Percentiles rank a stretch among this genome's conserved stretches.
Conservation (phyloP, 2,329 filamentous ascomycete species). For the Phaeophleospora eucalypticola region DNA sequence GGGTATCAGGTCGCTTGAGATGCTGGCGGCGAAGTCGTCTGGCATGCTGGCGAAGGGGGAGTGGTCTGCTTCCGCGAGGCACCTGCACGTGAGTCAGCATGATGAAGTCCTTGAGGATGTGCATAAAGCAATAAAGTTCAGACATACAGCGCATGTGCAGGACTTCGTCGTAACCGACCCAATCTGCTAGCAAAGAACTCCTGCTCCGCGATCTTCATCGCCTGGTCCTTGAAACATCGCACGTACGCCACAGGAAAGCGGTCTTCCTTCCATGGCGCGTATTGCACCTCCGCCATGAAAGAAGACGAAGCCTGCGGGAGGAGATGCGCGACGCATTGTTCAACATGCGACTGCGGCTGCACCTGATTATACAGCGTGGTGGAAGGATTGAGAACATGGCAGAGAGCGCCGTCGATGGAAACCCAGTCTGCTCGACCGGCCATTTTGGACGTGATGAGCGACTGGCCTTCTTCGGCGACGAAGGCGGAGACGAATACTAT, state of each 20-base stretch:
- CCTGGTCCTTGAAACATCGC: conserved; percentile 13
- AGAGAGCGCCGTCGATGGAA: conserved; percentile 9
- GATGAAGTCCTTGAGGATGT: too few relatives aligned
- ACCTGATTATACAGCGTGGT: conserved; percentile 13
- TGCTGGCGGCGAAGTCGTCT: too few relatives aligned
- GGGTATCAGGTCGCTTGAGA: too few relatives aligned
- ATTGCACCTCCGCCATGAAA: conserved; percentile 8
- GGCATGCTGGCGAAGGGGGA: not conserved
- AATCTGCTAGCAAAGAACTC: too few relatives aligned
- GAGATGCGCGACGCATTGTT: conserved; percentile 5
- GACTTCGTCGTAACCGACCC: too few relatives aligned
- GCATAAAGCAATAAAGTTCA: too few relatives aligned
- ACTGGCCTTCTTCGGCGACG: conserved; percentile 15
- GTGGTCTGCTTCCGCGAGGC: too few relatives aligned
- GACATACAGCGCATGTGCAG: too few relatives aligned
- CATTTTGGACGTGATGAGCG: conserved; percentile 12
- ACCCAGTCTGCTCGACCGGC: conserved; percentile 17
- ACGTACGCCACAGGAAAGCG: conserved; percentile 13
- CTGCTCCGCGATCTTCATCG: conserved; percentile 14
- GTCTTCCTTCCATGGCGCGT: conserved; percentile 11
- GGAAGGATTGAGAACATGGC: conserved; percentile 9
- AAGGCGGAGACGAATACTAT: conserved; percentile 23
- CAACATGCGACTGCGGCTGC: not conserved
- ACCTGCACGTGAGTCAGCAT: too few relatives aligned
- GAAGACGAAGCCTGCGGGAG: conserved; percentile 12